These are phyloP conservation scores for Rauvolfia tetraphylla DNA, from an alignment of 257 asterid genomes.

Conservation along the genomic window DNA sequence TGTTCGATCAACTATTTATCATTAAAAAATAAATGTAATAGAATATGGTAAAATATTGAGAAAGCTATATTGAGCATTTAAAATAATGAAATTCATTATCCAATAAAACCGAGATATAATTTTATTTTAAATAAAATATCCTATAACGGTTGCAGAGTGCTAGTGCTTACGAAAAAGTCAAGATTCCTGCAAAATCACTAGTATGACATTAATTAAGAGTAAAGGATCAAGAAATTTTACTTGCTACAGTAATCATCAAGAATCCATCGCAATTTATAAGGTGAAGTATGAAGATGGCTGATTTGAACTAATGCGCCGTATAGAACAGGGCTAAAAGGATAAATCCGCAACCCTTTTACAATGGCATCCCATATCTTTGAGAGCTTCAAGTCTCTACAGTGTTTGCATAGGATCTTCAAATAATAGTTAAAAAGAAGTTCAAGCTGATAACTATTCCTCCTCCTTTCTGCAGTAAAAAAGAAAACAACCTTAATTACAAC, in stretches of 20 bases:
- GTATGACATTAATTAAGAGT: neutral
- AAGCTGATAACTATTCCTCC: constrained; percentile 66
- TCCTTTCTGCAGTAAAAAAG: constrained; percentile 59
- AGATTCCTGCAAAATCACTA: neutral
- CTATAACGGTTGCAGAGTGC: too few species aligned
- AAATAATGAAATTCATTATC: too few species aligned
- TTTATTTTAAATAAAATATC: too few species aligned
- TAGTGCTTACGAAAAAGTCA: neutral
- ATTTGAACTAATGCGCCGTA: constrained; percentile 58
- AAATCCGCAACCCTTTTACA: constrained; percentile 66
- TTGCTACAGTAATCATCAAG: constrained; percentile 61
- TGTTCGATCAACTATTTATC: too few species aligned
- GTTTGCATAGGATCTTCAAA: constrained; percentile 52
- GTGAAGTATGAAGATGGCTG: constrained; percentile 66
- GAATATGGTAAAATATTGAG: too few species aligned
- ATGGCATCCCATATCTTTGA: constrained; percentile 65
- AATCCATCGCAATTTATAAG: constrained; percentile 74
- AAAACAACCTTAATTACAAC: neutral
- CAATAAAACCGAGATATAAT: too few species aligned
- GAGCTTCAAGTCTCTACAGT: constrained; percentile 45
- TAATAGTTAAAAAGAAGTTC: constrained; percentile 72
- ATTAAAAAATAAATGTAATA: too few species aligned
- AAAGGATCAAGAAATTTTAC: constrained; percentile 29
- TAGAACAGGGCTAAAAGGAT: constrained; percentile 62
- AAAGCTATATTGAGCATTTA: too few species aligned